These are phyloP conservation scores for Barnettozyma vustinii DNA, from an alignment of 805 yeast genomes.

Conservation along the genomic window DNA sequence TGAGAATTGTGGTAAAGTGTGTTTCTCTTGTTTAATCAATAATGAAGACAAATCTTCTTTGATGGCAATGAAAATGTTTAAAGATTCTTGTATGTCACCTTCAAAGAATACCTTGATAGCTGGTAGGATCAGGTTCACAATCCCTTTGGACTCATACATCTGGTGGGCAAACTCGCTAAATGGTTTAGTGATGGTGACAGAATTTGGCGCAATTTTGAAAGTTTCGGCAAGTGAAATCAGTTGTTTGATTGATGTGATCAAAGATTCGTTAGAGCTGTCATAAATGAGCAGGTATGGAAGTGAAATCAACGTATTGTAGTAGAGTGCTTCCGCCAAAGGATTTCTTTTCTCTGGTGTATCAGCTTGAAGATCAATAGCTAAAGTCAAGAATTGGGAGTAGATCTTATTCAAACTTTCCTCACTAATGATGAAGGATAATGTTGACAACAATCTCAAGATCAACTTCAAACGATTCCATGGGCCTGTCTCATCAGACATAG, in stretches of 20 bases:
- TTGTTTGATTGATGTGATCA: conserved; percentile 33
- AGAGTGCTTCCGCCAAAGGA: conserved; percentile 65
- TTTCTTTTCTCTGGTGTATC: conserved; percentile 34
- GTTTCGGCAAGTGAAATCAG: conserved; percentile 41
- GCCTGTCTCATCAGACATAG: conserved; percentile 41
- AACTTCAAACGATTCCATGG: conserved; percentile 69
- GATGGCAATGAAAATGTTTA: conserved; percentile 33
- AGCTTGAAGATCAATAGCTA: conserved; percentile 53
- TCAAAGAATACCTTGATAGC: conserved; percentile 28
- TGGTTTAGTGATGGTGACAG: conserved; percentile 23
- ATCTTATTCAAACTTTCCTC: conserved; percentile 45
- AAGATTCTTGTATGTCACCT: conserved; percentile 22
- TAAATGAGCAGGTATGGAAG: conserved; percentile 59
- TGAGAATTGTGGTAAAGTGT: conserved; percentile 21
- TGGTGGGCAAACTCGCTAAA: conserved; percentile 20
- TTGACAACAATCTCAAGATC: conserved; percentile 61
- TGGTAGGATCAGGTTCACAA: conserved; percentile 47
- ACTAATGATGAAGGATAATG: conserved; percentile 56
- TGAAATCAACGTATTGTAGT: conserved; percentile 52
- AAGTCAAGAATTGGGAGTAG: conserved; percentile 46
- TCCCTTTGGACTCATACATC: conserved; percentile 48
- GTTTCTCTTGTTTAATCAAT: conserved; percentile 16
- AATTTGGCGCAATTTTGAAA: conserved; percentile 27
- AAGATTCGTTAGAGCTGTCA: conserved; percentile 27
- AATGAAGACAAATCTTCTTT: conserved; percentile 13